Evolutionary conservation across 192 early-diverging fungal genomes (phyloP), one percentile per base, ranked within the genome.

Genomic region (Radiomyces spectabilis): DNA sequence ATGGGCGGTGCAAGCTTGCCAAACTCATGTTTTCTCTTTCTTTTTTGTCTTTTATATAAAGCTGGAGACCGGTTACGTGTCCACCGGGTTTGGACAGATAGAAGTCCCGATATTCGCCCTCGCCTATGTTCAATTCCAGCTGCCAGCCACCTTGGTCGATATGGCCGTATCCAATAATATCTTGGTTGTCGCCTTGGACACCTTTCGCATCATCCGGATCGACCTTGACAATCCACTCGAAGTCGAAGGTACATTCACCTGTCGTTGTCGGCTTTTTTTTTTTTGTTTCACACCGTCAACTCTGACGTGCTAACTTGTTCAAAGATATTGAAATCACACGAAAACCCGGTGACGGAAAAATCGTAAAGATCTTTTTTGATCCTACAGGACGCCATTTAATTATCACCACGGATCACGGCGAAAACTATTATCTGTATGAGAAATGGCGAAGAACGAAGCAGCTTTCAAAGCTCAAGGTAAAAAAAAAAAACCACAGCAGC

Each of bases 361-460:
- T 90, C n/a, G 71, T 83, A 48, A 82, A 73, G 40, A 72, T 86
- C 30, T 96, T 93, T 61, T 73, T 92, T 55, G 92, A 95, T 59
- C 92, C 92, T 6, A 88, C 86, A 4, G 93, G 89, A 19, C 80
- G 87, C 40, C 95, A 96, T 55, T 57, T 96, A 59, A 77, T 98
- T 46, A 80, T 95, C 46, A 85, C 89, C 2, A 94, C 94, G 2
- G 82, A 90, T 24, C 75, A 84, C 13, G 94, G 93, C 46, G 92
- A 95, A 55, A 95, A 85, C 59, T 96, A 89, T 59, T 98, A 98
- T 65, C 70, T 92, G 41, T 86, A 83, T 69, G 74, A 83, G 41
- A 80, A 79, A 45, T 96, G 93, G 92, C 86, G 88, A 55, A 83
- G 86, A 52, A 83, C 86, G 12, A 92, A 92, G 55, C 61, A 73